Evolutionary conservation across 2,329 filamentous ascomycete species (phyloP).

Genomic region (Parastagonospora avenae): DNA sequence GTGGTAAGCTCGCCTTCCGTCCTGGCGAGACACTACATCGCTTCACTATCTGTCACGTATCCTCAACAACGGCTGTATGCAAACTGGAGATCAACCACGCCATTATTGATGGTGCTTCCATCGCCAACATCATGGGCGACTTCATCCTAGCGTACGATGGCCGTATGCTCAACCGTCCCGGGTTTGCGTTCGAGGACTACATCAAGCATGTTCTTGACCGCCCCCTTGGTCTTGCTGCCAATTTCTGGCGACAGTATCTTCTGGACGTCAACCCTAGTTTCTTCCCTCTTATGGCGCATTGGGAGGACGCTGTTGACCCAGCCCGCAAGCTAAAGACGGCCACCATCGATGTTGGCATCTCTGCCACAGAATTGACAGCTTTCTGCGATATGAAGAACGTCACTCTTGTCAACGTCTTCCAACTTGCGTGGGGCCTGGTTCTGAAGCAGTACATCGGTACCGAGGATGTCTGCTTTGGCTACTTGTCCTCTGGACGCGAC

Average conservation of each 20-base stretch:
- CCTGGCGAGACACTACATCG: slow-evolving; percentile 10
- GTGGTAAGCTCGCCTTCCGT: slow-evolving; percentile 3
- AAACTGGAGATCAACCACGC: slow-evolving; percentile 26
- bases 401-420: slow-evolving; percentile 20
- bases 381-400: slow-evolving; percentile 17
- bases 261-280: slow-evolving; percentile 19
- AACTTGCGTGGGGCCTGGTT: slow-evolving; percentile 42
- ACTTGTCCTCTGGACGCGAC: slow-evolving; percentile 48
- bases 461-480: slow-evolving; percentile 49
- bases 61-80: slow-evolving; percentile 6
- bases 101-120: slow-evolving; percentile 23
- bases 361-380: slow-evolving; percentile 3
- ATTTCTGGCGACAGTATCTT: slow-evolving; percentile 20
- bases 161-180: slow-evolving; percentile 8
- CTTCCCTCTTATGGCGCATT: slow-evolving; percentile 20
- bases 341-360: slow-evolving; percentile 15
- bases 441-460: slow-evolving; percentile 37
- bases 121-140: slow-evolving; percentile 16
- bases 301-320: slow-evolving; percentile 13
- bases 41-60: slow-evolving; percentile 13
- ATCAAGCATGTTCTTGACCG: slow-evolving; percentile 15
- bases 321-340: slow-evolving; percentile 7
- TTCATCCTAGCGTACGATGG: slow-evolving; percentile 19
- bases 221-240: slow-evolving; percentile 4
- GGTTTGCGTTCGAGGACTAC: slow-evolving; percentile 19